Evolutionary conservation across 1,139 yeast species (phyloP), one percentile per base, ranked within the genome.

Genomic region (Candida buenavistaensis): DNA sequence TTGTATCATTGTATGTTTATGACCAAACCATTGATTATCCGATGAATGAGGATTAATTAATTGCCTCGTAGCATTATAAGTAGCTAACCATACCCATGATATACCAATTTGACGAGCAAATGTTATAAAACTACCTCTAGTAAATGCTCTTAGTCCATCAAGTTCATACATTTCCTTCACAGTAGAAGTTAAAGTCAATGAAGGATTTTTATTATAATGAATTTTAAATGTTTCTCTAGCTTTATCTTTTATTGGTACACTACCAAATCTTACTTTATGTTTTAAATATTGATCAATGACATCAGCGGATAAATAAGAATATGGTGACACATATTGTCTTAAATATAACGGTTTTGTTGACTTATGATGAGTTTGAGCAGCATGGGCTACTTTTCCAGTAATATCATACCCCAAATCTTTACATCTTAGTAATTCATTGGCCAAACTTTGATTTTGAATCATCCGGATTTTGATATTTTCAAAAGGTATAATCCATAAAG

Each of bases 401-500:
- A 63, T 56, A 41, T 64, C 67, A 13, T 48, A 41, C 4, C 35
- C 41, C 6, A 41, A 30, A 26, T 48, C 46, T 12, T 51, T 48
- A 22, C 51, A 38, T 28, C 67, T 49, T 2, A 43, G 35, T 19
- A 61, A 43, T 41, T 70, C 77, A 36, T 68, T 68, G 22, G 44
- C 49, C 38, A 68, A 52, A 4, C 63, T 46, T 59, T 62, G 68
- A 49, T 82, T 78, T 51, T 90, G 96, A 44, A 90, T 81, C 92
- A 88, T 82, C 10, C 88, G 75, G 5, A 87, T 82, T 55, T 90
- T 89, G 47, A 89, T 72, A 53, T 82, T 86, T 52, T 92, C 98
- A 59, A 92, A 90, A 0, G 98, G 98, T 16, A 92, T 85, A 20
- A 92, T 77, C 68, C 89, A 76, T 28, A 88, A 49, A 5, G 95